Conservation (phyloP, 2,329 filamentous ascomycete species). For the Beauveria rudraprayagi region DNA sequence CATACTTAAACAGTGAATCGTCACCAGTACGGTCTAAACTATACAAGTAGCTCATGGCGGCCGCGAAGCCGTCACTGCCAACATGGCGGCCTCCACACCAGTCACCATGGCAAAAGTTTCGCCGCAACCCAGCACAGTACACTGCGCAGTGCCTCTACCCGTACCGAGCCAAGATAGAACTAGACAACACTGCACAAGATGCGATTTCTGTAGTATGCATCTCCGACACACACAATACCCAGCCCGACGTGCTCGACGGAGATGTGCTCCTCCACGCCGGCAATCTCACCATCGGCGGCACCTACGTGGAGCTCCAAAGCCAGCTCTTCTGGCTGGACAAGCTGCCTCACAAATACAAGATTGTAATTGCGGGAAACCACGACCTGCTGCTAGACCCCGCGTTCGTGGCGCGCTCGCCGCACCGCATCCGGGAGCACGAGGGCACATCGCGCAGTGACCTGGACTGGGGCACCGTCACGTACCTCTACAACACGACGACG, state of each 20-base stretch:
- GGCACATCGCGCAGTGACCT: constrained; percentile 13
- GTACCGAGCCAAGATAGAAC: neutral
- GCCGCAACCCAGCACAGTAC: neutral
- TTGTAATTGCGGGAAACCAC: constrained; percentile 40
- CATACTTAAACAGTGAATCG: too few species aligned
- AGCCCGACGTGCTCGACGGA: constrained; percentile 30
- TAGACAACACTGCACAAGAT: neutral
- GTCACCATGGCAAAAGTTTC: neutral
- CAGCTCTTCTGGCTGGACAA: constrained; percentile 33
- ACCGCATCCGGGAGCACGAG: constrained; percentile 7
- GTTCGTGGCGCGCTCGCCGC: constrained; percentile 3
- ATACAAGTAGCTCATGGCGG: neutral
- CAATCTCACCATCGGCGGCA: constrained; percentile 39
- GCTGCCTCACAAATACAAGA: constrained; percentile 33
- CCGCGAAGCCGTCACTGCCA: neutral
- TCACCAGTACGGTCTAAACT: too few species aligned
- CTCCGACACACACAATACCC: constrained; percentile 37
- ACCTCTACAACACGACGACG: constrained; percentile 23
- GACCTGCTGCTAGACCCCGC: constrained; percentile 26
- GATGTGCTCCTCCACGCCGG: constrained; percentile 42
- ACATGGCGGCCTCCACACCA: neutral
- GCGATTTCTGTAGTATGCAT: constrained; percentile 30
- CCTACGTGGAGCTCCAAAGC: constrained; percentile 30
- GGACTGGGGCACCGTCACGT: constrained; percentile 25
- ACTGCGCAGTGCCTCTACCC: constrained; percentile 3